phyloP scores from a whole-genome alignment of 2,329 filamentous ascomycete genomes.

The Cladosporium sp. region DNA sequence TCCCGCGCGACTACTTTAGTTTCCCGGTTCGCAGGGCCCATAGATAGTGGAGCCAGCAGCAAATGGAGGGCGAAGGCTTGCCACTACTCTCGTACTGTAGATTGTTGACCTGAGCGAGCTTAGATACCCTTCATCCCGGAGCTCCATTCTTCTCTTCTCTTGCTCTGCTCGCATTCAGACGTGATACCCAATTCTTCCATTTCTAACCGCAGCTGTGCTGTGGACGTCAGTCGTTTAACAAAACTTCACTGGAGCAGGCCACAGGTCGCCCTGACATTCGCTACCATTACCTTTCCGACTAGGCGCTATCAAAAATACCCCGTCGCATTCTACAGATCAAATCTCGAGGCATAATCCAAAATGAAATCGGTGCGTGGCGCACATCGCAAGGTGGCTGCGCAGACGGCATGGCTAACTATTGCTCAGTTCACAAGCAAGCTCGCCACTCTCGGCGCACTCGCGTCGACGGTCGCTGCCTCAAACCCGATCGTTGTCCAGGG shows the following conservation, averaged over 20 bases:
- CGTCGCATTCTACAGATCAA: not conserved
- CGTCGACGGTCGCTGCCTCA: slow-evolving; percentile 43
- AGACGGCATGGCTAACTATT: not conserved
- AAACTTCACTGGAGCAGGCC: not conserved
- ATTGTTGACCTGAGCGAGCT: slow-evolving; percentile 1
- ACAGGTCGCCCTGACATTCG: not conserved
- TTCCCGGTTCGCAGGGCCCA: no score
- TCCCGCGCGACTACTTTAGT: not conserved
- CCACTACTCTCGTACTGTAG: not conserved
- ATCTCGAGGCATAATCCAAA: not conserved
- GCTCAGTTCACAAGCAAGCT: slow-evolving; percentile 4
- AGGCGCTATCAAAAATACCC: not conserved
- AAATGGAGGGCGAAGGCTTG: not conserved
- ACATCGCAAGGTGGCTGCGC: not conserved
- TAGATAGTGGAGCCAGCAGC: slow-evolving; percentile 1
- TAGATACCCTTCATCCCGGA: not conserved
- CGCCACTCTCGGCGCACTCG: slow-evolving; percentile 15
- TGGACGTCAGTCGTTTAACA: not conserved
- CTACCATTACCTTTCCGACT: not conserved
- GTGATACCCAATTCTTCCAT: not conserved
- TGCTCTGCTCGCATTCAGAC: not conserved
- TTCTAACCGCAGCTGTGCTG: slow-evolving; percentile 5
- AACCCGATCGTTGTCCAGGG: slow-evolving; percentile 54
- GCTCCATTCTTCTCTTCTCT: not conserved
- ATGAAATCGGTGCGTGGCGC: slow-evolving; percentile 6